Base-by-base conservation (phyloP, 148 eudicot genomes). In the Rhododendron vialii region DNA sequence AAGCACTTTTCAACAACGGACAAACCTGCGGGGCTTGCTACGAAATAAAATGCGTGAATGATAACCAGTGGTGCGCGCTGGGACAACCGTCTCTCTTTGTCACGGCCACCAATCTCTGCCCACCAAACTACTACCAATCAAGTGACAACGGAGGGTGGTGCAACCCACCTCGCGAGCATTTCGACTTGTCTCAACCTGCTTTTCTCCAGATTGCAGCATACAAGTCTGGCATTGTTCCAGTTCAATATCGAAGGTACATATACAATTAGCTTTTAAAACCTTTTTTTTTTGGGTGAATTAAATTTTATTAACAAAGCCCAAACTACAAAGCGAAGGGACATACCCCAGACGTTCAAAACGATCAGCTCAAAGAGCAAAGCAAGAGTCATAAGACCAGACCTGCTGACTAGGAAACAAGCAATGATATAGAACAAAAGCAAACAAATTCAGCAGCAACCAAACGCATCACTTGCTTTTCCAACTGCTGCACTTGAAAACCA, bases 51-150 rank as follows among this genome's bases (percentile, higher is more conserved):
- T 95, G 96, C 57, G 92, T 53, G 0, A 80, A 88, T 24, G 82
- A 87, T 24, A 61, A 82, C 4, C 85, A 91, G 81, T 91, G 94
- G 91, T 96, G 98, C 90, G 88, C 84, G 48, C 83, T 89, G 0
- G 89, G 92, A 15, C 84, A 90, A 1, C 80, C 88, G 1, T 74
- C 94, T 0, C 36, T 96, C 83, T n/a, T 84, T 5, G 86, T 96
- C 35, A 96, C 98, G 0, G 95, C 92, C 87, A 96, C 93, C 87
- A 94, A 94, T 87, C 48, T 77, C 73, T 95, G 96, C 90, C 98
- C 98, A 0, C 88, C 93, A 3, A 89, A 91, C 78, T 86, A 50
- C 84, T 74, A 67, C 59, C 75, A 74, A 35, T 80, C 92, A 0
- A 86, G 84, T 30, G 76, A 90, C 11, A 82, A 85, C 13, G 93